A percentile compares a stretch with the other conserved stretches of the same genome.
Evolutionary conservation across 495 filamentous ascomycete species (phyloP).

Genomic region (Jackrogersella minutella): DNA sequence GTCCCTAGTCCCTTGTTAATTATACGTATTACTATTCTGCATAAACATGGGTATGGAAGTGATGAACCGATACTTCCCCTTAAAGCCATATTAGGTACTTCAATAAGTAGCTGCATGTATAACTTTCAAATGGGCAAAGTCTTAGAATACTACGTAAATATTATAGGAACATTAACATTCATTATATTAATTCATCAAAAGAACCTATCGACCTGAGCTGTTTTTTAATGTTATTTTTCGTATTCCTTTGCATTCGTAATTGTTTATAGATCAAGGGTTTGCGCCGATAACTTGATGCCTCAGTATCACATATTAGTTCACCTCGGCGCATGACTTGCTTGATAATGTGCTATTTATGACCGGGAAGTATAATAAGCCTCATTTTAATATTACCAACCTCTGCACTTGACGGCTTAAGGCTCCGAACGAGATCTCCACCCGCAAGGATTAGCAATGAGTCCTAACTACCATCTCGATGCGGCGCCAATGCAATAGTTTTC

Average conservation of each 20-base stretch:
- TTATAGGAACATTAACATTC: not conserved
- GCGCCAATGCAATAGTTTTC: conserved; percentile 24
- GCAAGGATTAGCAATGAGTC: not conserved
- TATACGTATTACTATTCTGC: conserved; percentile 14
- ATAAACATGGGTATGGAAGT: conserved; percentile 11
- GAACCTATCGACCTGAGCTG: not conserved
- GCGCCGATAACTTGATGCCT: not conserved
- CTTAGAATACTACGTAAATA: not conserved
- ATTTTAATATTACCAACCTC: conserved; percentile 27
- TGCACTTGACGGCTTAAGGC: conserved; percentile 21
- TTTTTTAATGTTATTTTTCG: conserved; percentile 13
- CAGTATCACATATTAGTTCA: conserved; percentile 11
- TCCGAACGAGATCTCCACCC: conserved; percentile 31
- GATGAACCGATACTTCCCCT: not conserved
- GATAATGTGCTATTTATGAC: conserved; percentile 29
- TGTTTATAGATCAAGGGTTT: conserved; percentile 12
- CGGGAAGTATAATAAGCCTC: conserved; percentile 37
- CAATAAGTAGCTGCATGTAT: too few relatives aligned
- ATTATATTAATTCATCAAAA: not conserved
- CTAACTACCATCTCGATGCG: not conserved
- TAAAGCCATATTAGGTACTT: too few relatives aligned
- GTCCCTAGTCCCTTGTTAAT: not conserved
- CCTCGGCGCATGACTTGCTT: conserved; percentile 12
- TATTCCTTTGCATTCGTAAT: conserved; percentile 4
- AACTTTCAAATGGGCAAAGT: not conserved